Evolutionary conservation across 2,329 filamentous ascomycete genomes (phyloP).

Genomic region (Aureobasidium sp.): DNA sequence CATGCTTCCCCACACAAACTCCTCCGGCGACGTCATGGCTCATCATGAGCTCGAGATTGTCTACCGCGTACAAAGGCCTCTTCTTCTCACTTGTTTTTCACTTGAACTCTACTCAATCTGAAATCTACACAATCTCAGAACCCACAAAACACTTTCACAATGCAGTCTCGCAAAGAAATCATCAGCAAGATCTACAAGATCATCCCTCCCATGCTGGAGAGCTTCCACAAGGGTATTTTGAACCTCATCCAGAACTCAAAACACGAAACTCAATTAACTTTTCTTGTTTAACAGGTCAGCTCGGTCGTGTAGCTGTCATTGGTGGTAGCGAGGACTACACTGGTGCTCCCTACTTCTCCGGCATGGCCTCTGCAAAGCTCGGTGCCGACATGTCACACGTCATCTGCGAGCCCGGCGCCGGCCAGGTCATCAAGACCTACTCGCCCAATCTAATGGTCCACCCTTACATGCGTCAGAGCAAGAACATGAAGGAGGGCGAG

Average conservation of each 20-base stretch:
- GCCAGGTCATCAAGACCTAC: slow-evolving; percentile 86
- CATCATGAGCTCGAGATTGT: slow-evolving; percentile 6
- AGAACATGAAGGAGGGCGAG: slow-evolving; percentile 49
- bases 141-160: slow-evolving; percentile 21
- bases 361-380: slow-evolving; percentile 87
- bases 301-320: slow-evolving; percentile 87
- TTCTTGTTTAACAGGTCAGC: slow-evolving; percentile 57
- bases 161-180: slow-evolving; percentile 62
- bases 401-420: slow-evolving; percentile 87
- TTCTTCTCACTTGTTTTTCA: neutral
- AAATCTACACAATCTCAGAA: neutral
- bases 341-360: slow-evolving; percentile 94
- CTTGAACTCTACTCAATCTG: neutral
- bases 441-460: slow-evolving; percentile 98
- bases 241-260: neutral
- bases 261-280: neutral
- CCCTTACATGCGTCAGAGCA: slow-evolving; percentile 80
- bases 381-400: slow-evolving; percentile 93
- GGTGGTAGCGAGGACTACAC: slow-evolving; percentile 95
- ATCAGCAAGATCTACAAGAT: slow-evolving; percentile 78
- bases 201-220: slow-evolving; percentile 89
- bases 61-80: neutral
- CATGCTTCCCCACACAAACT: slow-evolving; percentile 10
- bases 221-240: slow-evolving; percentile 80
- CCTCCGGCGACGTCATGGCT: slow-evolving; percentile 1